Conservation (phyloP, 73 alveolate genomes). For the Paramecium pentaurelia region DNA sequence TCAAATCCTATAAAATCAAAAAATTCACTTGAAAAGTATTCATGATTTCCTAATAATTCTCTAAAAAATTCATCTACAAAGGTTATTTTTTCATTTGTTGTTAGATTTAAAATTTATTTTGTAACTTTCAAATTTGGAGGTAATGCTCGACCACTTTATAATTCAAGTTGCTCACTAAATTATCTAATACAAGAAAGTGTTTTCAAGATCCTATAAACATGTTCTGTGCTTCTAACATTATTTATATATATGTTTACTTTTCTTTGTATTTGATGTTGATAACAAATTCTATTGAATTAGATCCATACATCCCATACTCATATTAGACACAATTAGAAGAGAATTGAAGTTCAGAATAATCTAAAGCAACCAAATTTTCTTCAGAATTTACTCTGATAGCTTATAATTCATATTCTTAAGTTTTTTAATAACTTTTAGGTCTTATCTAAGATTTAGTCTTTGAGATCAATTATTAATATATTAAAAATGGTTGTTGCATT, state of each 20-base stretch:
- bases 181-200: not conserved
- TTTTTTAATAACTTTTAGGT: not conserved
- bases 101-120: not conserved
- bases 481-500: not conserved
- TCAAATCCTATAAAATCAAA: conserved; percentile 9
- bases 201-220: not conserved
- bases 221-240: not conserved
- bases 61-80: conserved; percentile 16
- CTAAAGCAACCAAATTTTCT: not conserved
- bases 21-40: not conserved
- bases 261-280: conserved; percentile 3
- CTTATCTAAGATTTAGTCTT: not conserved
- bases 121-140: not conserved
- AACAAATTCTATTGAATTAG: conserved; percentile 27
- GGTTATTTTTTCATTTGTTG: not conserved
- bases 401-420: not conserved
- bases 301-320: conserved; percentile 28
- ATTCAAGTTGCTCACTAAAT: not conserved
- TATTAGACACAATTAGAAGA: not conserved
- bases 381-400: not conserved
- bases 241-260: not conserved
- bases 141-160: not conserved
- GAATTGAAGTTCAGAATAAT: not conserved
- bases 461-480: not conserved
- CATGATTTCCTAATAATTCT: not conserved